These are phyloP conservation scores for Calendula officinalis DNA, from an alignment of 129 eudicot genomes.

Conservation along the genomic window DNA sequence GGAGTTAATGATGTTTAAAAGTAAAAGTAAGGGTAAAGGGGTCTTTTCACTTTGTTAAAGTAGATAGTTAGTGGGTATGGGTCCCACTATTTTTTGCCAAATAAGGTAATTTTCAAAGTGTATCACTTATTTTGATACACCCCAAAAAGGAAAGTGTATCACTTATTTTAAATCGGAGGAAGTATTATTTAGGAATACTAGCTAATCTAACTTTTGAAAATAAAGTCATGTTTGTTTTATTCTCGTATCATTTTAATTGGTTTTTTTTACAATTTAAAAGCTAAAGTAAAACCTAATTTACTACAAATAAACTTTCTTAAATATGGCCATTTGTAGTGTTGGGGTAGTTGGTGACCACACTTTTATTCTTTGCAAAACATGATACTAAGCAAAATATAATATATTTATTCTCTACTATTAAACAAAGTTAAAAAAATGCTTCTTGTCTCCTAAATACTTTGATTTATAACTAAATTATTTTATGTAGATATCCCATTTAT, in stretches of 20 bases:
- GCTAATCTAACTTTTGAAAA: neutral
- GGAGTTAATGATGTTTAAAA: no score
- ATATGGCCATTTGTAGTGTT: conserved; percentile 19
- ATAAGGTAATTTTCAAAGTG: no score
- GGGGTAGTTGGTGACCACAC: conserved; percentile 17
- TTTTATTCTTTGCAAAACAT: conserved; percentile 2
- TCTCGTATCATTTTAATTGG: neutral
- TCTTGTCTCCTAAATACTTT: conserved; percentile 15
- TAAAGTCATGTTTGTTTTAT: neutral
- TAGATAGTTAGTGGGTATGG: no score
- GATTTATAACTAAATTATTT: neutral
- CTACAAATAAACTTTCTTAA: conserved; percentile 28
- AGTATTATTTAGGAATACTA: no score
- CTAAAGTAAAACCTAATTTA: conserved; percentile 23
- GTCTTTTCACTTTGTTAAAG: no score
- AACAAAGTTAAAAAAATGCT: conserved; percentile 16
- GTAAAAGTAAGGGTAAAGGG: no score
- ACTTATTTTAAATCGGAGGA: no score
- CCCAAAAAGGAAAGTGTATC: no score
- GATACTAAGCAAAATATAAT: neutral
- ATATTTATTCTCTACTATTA: conserved; percentile 3
- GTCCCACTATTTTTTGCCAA: no score
- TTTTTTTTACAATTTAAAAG: conserved; percentile 1
- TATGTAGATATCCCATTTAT: neutral
- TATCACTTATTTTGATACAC: no score